Evolutionary conservation across 805 yeast genomes (phyloP).

Genomic region (Lipomyces sp.): DNA sequence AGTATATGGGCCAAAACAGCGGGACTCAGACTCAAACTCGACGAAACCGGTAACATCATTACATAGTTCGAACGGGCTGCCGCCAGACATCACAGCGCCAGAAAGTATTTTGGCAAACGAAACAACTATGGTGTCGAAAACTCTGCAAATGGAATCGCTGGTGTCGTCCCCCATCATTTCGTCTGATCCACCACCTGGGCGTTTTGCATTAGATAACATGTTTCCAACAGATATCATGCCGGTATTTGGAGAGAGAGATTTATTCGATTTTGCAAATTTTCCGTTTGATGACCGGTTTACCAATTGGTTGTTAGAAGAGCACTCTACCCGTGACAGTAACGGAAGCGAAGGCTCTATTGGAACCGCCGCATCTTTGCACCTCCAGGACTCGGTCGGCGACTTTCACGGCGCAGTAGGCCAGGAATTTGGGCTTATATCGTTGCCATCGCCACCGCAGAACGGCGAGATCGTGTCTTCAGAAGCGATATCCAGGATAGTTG

Average conservation of each 20-base stretch:
- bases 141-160: conserved; percentile 2
- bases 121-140: not conserved
- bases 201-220: conserved; percentile 1
- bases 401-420: not conserved
- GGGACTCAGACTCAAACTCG: not conserved
- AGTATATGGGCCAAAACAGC: not conserved
- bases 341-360: conserved; percentile 18
- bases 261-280: conserved; percentile 27
- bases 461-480: conserved; percentile 24
- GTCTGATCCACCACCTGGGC: not conserved
- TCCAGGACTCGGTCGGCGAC: not conserved
- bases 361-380: not conserved
- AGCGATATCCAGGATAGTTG: conserved; percentile 18
- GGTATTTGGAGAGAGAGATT: conserved; percentile 30
- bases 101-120: not conserved
- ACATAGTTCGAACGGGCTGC: not conserved
- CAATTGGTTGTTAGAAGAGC: conserved; percentile 29
- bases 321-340: conserved; percentile 15
- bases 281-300: conserved; percentile 34
- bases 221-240: conserved; percentile 27
- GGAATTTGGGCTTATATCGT: not conserved
- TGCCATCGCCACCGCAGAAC: conserved; percentile 18
- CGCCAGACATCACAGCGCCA: not conserved
- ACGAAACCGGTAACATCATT: not conserved
- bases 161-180: not conserved